These are phyloP conservation scores for Thielaviopsis punctulata DNA, from an alignment of 2,329 filamentous ascomycete species.

Conservation along the genomic window DNA sequence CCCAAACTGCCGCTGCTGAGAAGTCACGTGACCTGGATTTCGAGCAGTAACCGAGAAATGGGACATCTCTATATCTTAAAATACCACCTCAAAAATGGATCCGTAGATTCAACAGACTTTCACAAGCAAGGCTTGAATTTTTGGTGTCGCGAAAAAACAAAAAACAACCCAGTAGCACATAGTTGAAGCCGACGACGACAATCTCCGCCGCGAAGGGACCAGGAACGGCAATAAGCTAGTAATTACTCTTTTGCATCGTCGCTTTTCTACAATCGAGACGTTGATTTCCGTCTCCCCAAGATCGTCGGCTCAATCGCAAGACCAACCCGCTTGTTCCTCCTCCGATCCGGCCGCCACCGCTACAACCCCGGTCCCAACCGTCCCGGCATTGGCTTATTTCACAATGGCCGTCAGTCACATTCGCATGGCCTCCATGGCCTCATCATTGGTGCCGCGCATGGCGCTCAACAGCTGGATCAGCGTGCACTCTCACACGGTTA, in stretches of 20 bases:
- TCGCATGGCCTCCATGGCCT: conserved; percentile 7
- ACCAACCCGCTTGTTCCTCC: background rate
- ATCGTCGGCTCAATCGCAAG: background rate
- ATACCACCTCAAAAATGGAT: background rate
- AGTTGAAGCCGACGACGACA: background rate
- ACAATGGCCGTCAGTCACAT: conserved; percentile 1
- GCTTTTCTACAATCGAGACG: too few species aligned
- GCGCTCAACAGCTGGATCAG: conserved; percentile 1
- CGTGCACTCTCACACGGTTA: conserved; percentile 5
- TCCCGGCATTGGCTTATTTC: background rate
- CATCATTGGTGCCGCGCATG: conserved; percentile 3
- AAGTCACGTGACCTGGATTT: background rate
- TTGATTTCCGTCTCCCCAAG: background rate
- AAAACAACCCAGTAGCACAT: background rate
- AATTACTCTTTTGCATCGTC: background rate
- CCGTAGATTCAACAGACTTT: background rate
- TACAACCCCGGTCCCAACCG: background rate
- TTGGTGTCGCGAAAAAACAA: conserved; percentile 2
- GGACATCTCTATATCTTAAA: background rate
- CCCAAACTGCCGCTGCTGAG: conserved; percentile 1
- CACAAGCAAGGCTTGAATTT: background rate
- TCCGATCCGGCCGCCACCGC: background rate
- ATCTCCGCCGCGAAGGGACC: background rate
- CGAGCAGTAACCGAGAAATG: background rate
- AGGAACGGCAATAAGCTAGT: background rate